Conservation (phyloP, 441 rosid species). For the Populus hybrid region DNA sequence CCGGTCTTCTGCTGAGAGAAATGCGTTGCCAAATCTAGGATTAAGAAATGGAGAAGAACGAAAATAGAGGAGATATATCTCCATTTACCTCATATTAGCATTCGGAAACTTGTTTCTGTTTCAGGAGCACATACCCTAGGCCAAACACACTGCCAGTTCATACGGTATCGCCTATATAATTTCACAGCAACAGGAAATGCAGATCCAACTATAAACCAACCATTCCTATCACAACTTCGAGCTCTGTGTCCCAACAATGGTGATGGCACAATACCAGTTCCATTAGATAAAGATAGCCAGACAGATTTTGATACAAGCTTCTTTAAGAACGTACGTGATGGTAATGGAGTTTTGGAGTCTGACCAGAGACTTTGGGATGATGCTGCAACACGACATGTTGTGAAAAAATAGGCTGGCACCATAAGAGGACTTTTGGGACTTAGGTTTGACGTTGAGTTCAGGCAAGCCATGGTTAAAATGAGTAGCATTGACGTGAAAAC, state of each 20-base stretch:
- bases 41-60: background rate
- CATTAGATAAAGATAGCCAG: slow-evolving; percentile 52
- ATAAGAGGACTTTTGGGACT: slow-evolving; percentile 53
- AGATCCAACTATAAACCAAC: slow-evolving; percentile 58
- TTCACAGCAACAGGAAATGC: slow-evolving; percentile 61
- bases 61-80: no score
- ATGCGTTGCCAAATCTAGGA: slow-evolving; percentile 39
- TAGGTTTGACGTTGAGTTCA: slow-evolving; percentile 53
- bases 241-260: slow-evolving; percentile 56
- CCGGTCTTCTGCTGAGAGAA: slow-evolving; percentile 41
- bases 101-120: background rate
- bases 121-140: slow-evolving; percentile 76
- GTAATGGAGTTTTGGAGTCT: slow-evolving; percentile 61
- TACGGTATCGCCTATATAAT: slow-evolving; percentile 72
- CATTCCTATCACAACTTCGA: slow-evolving; percentile 46
- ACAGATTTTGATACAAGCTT: slow-evolving; percentile 48
- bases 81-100: no score
- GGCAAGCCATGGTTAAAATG: slow-evolving; percentile 73
- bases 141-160: slow-evolving; percentile 62
- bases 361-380: slow-evolving; percentile 63
- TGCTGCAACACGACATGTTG: slow-evolving; percentile 35
- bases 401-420: slow-evolving; percentile 49
- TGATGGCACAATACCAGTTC: slow-evolving; percentile 48
- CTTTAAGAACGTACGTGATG: slow-evolving; percentile 57
- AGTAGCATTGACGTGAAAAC: slow-evolving; percentile 62